Conservation (phyloP, 495 filamentous ascomycete genomes). For the Tuber magnatum region DNA sequence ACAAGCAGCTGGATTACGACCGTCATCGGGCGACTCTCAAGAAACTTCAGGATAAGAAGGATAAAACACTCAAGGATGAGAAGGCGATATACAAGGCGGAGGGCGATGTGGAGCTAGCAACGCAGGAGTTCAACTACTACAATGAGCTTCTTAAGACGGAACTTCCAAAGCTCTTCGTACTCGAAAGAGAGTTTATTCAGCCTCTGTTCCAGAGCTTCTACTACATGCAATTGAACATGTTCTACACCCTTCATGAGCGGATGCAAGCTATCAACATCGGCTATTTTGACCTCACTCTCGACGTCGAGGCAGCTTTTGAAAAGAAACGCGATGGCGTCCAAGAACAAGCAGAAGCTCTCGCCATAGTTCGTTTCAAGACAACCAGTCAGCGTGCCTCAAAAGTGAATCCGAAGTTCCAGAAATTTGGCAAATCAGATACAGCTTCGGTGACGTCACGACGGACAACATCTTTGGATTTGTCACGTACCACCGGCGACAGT, state of each 20-base stretch:
- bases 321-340: conserved; percentile 79
- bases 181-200: conserved; percentile 95
- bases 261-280: conserved; percentile 96
- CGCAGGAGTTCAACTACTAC: conserved; percentile 93
- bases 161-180: conserved; percentile 78
- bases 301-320: conserved; percentile 84
- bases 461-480: conserved; percentile 34
- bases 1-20: conserved; percentile 97
- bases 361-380: conserved; percentile 82
- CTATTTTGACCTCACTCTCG: conserved; percentile 87
- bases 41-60: conserved; percentile 96
- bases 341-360: conserved; percentile 70
- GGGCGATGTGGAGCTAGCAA: conserved; percentile 81
- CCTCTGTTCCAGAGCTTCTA: conserved; percentile 99
- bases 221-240: conserved; percentile 99
- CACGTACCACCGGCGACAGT: conserved; percentile 42
- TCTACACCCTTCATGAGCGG: conserved; percentile 95
- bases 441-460: conserved; percentile 32
- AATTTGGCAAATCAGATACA: conserved; percentile 31
- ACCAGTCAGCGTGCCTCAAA: conserved; percentile 40
- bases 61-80: conserved; percentile 91
- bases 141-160: conserved; percentile 95
- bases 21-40: conserved; percentile 73
- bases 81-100: conserved; percentile 96
- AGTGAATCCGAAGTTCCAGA: conserved; percentile 31